A percentile compares a stretch with the other conserved stretches of the same genome.
These are phyloP conservation scores for Ganoderma resinaceum DNA, from an alignment of 1,284 basidiomycete genomes.

Conservation along the genomic window DNA sequence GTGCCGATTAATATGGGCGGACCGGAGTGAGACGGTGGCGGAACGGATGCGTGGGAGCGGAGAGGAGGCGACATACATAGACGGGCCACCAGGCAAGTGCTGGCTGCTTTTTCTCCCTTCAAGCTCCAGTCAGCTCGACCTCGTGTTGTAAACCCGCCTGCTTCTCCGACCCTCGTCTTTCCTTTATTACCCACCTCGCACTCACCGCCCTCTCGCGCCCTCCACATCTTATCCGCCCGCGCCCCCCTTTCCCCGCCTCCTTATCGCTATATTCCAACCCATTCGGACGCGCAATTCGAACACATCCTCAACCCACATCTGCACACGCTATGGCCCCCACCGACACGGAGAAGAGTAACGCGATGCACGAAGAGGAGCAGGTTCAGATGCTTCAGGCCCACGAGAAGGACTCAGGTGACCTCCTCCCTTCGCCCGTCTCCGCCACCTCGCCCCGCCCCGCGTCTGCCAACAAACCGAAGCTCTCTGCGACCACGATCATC, in stretches of 20 bases:
- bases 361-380: slow-evolving; percentile 28
- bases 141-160: slow-evolving; percentile 19
- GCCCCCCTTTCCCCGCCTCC: slow-evolving; percentile 12
- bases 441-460: slow-evolving; percentile 46
- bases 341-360: slow-evolving; percentile 30
- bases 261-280: background rate
- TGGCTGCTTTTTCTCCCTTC: slow-evolving; percentile 12
- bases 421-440: slow-evolving; percentile 62
- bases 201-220: background rate
- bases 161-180: slow-evolving; percentile 35
- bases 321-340: slow-evolving; percentile 25
- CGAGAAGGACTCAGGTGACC: slow-evolving; percentile 37
- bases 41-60: slow-evolving; percentile 15
- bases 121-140: slow-evolving; percentile 7
- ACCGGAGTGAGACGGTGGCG: background rate
- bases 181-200: slow-evolving; percentile 21
- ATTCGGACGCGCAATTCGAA: background rate
- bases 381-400: slow-evolving; percentile 40
- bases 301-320: slow-evolving; percentile 1
- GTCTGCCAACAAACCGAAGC: slow-evolving; percentile 46
- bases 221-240: slow-evolving; percentile 2
- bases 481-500: slow-evolving; percentile 75
- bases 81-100: background rate
- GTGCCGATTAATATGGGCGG: background rate
- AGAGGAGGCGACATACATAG: slow-evolving; percentile 16